Percentiles rank a stretch among this genome's conserved stretches.
These are phyloP conservation scores for Boeremia lycopersici DNA, from an alignment of 2,329 filamentous ascomycete genomes.

Conservation along the genomic window DNA sequence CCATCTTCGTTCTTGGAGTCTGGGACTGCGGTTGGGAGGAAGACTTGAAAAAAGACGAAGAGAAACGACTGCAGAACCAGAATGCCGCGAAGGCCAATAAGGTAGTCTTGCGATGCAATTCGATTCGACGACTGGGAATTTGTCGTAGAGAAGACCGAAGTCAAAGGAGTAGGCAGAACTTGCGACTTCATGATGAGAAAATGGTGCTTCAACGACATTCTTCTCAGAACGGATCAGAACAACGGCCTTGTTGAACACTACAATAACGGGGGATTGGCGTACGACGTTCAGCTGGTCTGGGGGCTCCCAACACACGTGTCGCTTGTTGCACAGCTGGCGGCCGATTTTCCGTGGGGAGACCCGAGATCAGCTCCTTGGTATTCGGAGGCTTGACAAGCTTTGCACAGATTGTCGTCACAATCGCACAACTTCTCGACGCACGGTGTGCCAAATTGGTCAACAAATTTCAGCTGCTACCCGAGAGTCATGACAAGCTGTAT, in stretches of 20 bases:
- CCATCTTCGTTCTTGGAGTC: constrained; percentile 46
- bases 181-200: constrained; percentile 27
- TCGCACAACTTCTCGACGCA: constrained; percentile 9
- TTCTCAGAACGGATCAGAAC: not conserved
- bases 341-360: constrained; percentile 22
- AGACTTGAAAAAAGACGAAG: constrained; percentile 54
- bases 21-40: constrained; percentile 51
- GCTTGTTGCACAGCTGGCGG: not conserved
- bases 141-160: constrained; percentile 20
- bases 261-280: not conserved
- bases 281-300: constrained; percentile 10
- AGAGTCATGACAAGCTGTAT: constrained; percentile 4
- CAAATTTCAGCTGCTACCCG: constrained; percentile 11
- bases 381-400: constrained; percentile 13
- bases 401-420: not conserved
- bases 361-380: constrained; percentile 26
- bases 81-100: constrained; percentile 54
- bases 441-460: constrained; percentile 4
- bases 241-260: constrained; percentile 3
- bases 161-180: constrained; percentile 20
- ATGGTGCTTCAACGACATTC: constrained; percentile 2
- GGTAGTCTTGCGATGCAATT: constrained; percentile 41
- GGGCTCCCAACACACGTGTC: constrained; percentile 5
- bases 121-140: constrained; percentile 14
- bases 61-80: constrained; percentile 52